Evolutionary conservation across 352 stramenopile species (phyloP).

Genomic region (Pythium coloratum): DNA sequence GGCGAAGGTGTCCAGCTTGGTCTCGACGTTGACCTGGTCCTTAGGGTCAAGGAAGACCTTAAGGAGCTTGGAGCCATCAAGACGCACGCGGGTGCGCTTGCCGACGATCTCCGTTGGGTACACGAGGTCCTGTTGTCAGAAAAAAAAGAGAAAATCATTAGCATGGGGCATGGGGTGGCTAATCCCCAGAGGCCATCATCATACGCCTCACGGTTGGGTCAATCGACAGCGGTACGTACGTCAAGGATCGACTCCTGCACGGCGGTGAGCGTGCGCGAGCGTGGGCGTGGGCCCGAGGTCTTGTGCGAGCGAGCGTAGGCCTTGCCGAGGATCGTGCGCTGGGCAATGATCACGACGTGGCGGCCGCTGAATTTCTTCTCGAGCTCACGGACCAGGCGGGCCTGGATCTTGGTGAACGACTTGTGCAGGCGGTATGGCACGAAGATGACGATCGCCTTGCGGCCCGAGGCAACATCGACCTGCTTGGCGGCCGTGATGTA

Average conservation of each 20-base stretch:
- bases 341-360: conserved; percentile 98
- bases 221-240: conserved; percentile 59
- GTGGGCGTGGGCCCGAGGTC: conserved; percentile 93
- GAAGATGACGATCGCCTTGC: conserved; percentile 99
- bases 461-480: conserved; percentile 93
- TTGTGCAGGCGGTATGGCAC: conserved; percentile 98
- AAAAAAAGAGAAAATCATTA: conserved; percentile 43
- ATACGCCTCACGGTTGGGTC: conserved; percentile 41
- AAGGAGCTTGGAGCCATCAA: conserved; percentile 97
- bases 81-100: conserved; percentile 97
- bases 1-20: conserved; percentile 99
- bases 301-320: conserved; percentile 94
- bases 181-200: conserved; percentile 89
- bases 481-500: conserved; percentile 99
- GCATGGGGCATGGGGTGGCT: conserved; percentile 88
- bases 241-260: conserved; percentile 99
- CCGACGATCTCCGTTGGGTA: conserved; percentile 99
- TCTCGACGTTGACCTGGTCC: conserved; percentile 99
- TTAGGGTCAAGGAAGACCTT: conserved; percentile 99
- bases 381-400: conserved; percentile 96
- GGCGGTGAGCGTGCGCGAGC: conserved; percentile 96
- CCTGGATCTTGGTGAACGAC: conserved; percentile 99
- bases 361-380: conserved; percentile 99
- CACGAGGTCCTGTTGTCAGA: conserved; percentile 92
- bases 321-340: conserved; percentile 99